Evolutionary conservation across 305 asterid genomes (phyloP).

Genomic region (Solanum hybrid): DNA sequence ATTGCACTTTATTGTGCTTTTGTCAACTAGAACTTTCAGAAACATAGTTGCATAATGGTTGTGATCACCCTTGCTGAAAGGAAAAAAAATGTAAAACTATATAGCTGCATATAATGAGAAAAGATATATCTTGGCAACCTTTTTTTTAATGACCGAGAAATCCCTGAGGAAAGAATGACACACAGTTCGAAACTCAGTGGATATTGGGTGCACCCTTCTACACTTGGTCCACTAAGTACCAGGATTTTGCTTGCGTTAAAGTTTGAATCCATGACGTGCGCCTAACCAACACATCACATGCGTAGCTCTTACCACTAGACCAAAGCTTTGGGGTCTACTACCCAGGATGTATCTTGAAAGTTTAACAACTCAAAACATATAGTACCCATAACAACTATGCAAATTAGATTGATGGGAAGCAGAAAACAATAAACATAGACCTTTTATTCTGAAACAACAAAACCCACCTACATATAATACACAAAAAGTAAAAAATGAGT

Average conservation of each 20-base stretch:
- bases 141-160: neutral
- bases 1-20: neutral
- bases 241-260: neutral
- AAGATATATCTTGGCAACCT: neutral
- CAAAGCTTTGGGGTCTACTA: neutral
- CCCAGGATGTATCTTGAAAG: neutral
- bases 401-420: neutral
- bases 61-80: neutral
- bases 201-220: neutral
- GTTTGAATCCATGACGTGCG: neutral
- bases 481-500: neutral
- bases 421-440: neutral
- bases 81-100: neutral
- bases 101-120: neutral
- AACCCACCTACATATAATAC: neutral
- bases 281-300: neutral
- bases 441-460: neutral
- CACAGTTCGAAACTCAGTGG: neutral
- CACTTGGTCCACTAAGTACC: neutral
- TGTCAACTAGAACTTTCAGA: neutral
- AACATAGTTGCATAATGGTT: constrained; percentile 1
- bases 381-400: neutral
- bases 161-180: neutral
- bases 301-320: neutral
- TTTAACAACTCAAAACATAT: neutral